phyloP scores from a whole-genome alignment of 2,329 filamentous ascomycete genomes.

The Neonectria faginata region DNA sequence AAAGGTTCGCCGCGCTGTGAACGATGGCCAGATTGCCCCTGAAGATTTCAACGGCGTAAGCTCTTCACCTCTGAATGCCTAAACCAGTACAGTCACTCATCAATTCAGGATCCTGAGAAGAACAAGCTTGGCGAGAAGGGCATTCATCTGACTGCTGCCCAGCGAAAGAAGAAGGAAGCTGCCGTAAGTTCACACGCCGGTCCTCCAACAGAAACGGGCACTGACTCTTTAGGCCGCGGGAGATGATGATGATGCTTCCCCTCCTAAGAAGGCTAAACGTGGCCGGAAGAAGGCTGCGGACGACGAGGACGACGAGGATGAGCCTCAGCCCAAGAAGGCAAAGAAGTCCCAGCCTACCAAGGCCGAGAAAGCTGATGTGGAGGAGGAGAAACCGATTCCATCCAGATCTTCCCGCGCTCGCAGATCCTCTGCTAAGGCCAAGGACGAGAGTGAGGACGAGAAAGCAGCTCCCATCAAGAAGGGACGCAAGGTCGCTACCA shows the following conservation, averaged over 20 bases:
- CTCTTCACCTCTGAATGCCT: slow-evolving; percentile 29
- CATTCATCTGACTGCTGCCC: slow-evolving; percentile 63
- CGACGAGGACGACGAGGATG: slow-evolving; percentile 50
- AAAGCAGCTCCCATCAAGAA: slow-evolving; percentile 45
- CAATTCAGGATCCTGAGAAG: slow-evolving; percentile 74
- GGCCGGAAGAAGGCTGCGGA: slow-evolving; percentile 51
- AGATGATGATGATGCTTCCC: slow-evolving; percentile 44
- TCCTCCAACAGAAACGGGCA: background rate
- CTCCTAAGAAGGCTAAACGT: slow-evolving; percentile 51
- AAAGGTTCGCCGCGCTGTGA: slow-evolving; percentile 79
- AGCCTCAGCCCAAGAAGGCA: slow-evolving; percentile 52
- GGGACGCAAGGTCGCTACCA: slow-evolving; percentile 32
- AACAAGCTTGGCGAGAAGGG: slow-evolving; percentile 76
- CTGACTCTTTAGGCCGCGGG: slow-evolving; percentile 44
- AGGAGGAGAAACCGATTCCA: slow-evolving; percentile 35
- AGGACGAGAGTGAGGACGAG: slow-evolving; percentile 41
- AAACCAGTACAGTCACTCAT: slow-evolving; percentile 25
- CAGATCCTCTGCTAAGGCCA: slow-evolving; percentile 37
- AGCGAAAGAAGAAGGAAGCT: slow-evolving; percentile 51
- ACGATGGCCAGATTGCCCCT: slow-evolving; percentile 82
- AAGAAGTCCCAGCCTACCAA: slow-evolving; percentile 48
- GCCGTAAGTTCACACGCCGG: slow-evolving; percentile 32
- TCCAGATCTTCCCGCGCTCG: slow-evolving; percentile 40
- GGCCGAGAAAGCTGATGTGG: slow-evolving; percentile 37
- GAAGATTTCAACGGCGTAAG: slow-evolving; percentile 91